phyloP scores from a whole-genome alignment of 768 basidiomycete genomes.

The Suillus ampliporus region DNA sequence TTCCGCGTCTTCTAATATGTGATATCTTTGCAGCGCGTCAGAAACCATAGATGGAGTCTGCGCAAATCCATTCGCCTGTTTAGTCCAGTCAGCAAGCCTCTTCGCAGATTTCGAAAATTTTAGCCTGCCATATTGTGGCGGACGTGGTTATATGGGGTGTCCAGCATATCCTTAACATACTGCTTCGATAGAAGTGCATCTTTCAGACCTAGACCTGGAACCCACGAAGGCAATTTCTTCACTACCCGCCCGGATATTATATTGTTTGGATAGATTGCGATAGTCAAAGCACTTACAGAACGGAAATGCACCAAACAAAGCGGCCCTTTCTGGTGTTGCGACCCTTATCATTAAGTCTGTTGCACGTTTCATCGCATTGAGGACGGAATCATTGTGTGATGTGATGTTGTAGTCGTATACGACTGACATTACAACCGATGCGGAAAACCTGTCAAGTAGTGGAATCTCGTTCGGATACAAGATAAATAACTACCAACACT shows the following conservation, averaged over 20 bases:
- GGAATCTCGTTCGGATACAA: not conserved
- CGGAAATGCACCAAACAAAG: slow-evolving; percentile 18
- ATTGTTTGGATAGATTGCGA: not conserved
- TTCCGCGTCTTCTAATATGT: slow-evolving; percentile 12
- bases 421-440: slow-evolving; percentile 21
- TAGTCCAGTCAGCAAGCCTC: too few species aligned
- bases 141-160: too few species aligned
- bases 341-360: slow-evolving; percentile 12
- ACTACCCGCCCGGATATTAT: too few species aligned
- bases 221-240: too few species aligned
- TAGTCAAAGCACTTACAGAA: slow-evolving; percentile 15
- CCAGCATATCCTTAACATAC: too few species aligned
- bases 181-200: too few species aligned
- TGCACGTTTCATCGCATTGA: slow-evolving; percentile 16
- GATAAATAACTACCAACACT: slow-evolving; percentile 11
- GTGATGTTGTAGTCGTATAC: slow-evolving; percentile 23
- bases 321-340: slow-evolving; percentile 5
- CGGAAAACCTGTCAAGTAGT: slow-evolving; percentile 7
- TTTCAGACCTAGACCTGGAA: too few species aligned
- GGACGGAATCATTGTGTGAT: slow-evolving; percentile 7
- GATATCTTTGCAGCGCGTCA: slow-evolving; percentile 18
- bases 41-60: slow-evolving; percentile 23
- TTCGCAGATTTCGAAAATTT: too few species aligned
- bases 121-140: too few species aligned
- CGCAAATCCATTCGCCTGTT: slow-evolving; percentile 7